Base-by-base conservation (phyloP, 441 rosid genomes). In the Melastoma candidum region DNA sequence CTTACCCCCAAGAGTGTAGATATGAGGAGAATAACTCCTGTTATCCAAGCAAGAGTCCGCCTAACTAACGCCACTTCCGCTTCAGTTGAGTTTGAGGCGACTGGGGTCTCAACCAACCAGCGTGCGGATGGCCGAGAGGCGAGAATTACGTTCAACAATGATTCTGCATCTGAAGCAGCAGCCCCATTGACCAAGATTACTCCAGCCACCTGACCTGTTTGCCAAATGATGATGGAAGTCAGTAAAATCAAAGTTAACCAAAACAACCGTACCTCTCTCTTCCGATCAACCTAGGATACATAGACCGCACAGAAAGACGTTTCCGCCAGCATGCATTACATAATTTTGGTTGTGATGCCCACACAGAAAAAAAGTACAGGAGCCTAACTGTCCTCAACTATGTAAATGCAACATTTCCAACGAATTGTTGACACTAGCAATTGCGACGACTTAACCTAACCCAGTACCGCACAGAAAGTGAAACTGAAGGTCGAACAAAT, bases 1-100 rank as follows among this genome's bases (percentile, higher is more conserved):
- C 92, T 82, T 87, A 94, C 99, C 99, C 99, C 99, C 44, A 87
- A 43, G 47, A 94, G 68, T 63, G 96, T 87, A 46, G 99, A 74
- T 74, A 90, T 73, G 65, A 94, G 78, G 60, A 94, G 90, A 78
- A 90, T 74, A 54, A 94, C 55, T 77, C 97, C 99, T 25, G 97
- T 85, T 60, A 90, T 17, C 99, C 95, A 87, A 54, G 97, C 99
- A 64, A 94, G 86, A 53, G 87, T 90, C 71, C 59, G 68, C 72
- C 96, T 85, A 66, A 94, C 99, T 68, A 94, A 75, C 39, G 61
- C 41, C 58, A 75, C 71, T 62, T 73, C 65, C 8, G 71, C 73
- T 52, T 65, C 59, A 54, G 59, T 44, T 65, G 68, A 44, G 48
- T 61, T 63, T 11, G 51, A 22, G 9, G 63, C 11, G 63, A 57